These are phyloP conservation scores for Xylariaceae sp. DNA, from an alignment of 2,329 filamentous ascomycete genomes.

Conservation along the genomic window DNA sequence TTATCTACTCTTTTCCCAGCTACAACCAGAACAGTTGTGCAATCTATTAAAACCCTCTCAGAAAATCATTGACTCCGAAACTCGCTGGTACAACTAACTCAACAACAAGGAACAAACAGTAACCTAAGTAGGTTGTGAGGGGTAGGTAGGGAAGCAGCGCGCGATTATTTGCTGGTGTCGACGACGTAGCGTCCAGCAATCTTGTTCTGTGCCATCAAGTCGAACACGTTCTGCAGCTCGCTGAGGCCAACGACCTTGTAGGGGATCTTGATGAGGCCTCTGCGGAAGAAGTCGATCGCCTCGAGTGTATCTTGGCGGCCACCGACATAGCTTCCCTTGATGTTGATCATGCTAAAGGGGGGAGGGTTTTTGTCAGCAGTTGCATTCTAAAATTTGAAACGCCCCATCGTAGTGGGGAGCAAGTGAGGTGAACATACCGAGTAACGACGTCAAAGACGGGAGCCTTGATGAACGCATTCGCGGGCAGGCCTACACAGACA, in stretches of 20 bases:
- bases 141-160: too few species aligned
- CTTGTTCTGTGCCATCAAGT: constrained; percentile 64
- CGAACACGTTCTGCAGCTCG: constrained; percentile 74
- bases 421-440: constrained; percentile 23
- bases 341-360: constrained; percentile 77
- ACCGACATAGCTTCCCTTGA: constrained; percentile 90
- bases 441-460: constrained; percentile 87
- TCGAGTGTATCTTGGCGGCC: constrained; percentile 84
- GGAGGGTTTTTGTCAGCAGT: constrained; percentile 7
- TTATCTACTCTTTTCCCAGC: too few species aligned
- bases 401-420: too few species aligned
- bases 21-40: too few species aligned
- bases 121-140: too few species aligned
- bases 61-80: too few species aligned
- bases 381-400: background rate
- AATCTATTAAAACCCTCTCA: too few species aligned
- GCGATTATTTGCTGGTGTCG: constrained; percentile 66
- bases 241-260: constrained; percentile 80
- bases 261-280: constrained; percentile 79
- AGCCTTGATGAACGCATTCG: constrained; percentile 70
- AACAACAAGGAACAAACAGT: too few species aligned
- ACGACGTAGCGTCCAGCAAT: constrained; percentile 77
- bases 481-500: constrained; percentile 84
- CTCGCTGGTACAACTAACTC: too few species aligned
- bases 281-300: constrained; percentile 82